Conservation (phyloP, 2,329 filamentous ascomycete genomes). For the Stagonosporopsis cucurbitacearum region DNA sequence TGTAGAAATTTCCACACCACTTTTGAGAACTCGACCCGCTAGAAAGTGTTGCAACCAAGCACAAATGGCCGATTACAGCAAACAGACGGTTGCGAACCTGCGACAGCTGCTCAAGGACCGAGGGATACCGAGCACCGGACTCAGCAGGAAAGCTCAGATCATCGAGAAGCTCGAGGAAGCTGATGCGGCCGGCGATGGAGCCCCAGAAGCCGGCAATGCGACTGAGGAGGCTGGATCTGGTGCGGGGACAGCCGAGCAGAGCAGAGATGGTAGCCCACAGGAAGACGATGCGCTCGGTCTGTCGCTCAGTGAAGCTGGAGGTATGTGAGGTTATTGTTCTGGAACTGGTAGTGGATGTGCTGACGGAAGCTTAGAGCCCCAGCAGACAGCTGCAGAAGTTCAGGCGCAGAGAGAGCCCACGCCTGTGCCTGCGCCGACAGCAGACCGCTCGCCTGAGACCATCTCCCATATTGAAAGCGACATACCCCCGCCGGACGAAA, state of each 20-base stretch:
- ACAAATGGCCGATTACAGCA: constrained; percentile 53
- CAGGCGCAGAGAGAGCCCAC: constrained; percentile 4
- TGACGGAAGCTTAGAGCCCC: constrained; percentile 20
- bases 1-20: not conserved
- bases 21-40: not conserved
- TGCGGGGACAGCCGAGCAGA: constrained; percentile 6
- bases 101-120: constrained; percentile 56
- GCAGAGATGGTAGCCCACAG: constrained; percentile 6
- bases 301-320: constrained; percentile 32
- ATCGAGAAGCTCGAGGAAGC: constrained; percentile 53
- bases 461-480: constrained; percentile 35
- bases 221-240: constrained; percentile 13
- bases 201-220: constrained; percentile 18
- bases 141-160: constrained; percentile 57
- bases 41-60: not conserved
- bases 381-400: constrained; percentile 1
- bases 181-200: constrained; percentile 23
- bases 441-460: constrained; percentile 25
- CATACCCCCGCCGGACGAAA: constrained; percentile 19
- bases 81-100: constrained; percentile 56
- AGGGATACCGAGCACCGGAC: constrained; percentile 53
- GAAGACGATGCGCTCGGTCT: constrained; percentile 20
- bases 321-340: constrained; percentile 16
- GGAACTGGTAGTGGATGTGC: not conserved
- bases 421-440: constrained; percentile 24